phyloP scores from a whole-genome alignment of 2,329 filamentous ascomycete species.

The Penicillium sp. region DNA sequence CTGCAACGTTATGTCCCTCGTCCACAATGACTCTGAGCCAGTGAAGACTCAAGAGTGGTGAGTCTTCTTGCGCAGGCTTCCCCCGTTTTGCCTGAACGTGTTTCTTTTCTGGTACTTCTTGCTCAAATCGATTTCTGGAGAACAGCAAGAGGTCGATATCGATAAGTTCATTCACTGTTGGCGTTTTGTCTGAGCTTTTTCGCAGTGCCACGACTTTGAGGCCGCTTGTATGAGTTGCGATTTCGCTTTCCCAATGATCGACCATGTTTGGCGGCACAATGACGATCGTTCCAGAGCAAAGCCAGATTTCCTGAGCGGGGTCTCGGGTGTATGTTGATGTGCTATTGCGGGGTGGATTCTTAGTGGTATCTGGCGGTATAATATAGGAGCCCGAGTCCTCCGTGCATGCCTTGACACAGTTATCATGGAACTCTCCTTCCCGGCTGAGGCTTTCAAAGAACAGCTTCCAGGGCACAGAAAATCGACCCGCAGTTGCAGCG shows the following conservation, averaged over 20 bases:
- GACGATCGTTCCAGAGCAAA: conserved; percentile 72
- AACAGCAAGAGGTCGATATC: conserved; percentile 77
- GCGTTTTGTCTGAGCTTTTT: conserved; percentile 54
- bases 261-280: conserved; percentile 82
- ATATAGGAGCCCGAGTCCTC: conserved; percentile 62
- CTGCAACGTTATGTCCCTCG: conserved; percentile 83
- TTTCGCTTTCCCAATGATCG: conserved; percentile 80
- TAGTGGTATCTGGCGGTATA: conserved; percentile 50
- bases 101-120: conserved; percentile 57
- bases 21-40: conserved; percentile 91
- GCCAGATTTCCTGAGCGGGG: conserved; percentile 53
- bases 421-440: conserved; percentile 53
- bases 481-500: conserved; percentile 66
- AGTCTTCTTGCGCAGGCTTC: conserved; percentile 44
- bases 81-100: conserved; percentile 46
- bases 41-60: conserved; percentile 69
- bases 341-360: conserved; percentile 43
- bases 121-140: conserved; percentile 71
- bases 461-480: conserved; percentile 69
- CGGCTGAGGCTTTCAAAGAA: conserved; percentile 56
- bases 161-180: conserved; percentile 59
- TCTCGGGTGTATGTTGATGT: conserved; percentile 39
- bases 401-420: conserved; percentile 59
- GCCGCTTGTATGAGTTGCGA: conserved; percentile 71
- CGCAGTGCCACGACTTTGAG: conserved; percentile 67